phyloP scores from a whole-genome alignment of 2,329 filamentous ascomycete species.

The Lasiodiplodia theobromae region DNA sequence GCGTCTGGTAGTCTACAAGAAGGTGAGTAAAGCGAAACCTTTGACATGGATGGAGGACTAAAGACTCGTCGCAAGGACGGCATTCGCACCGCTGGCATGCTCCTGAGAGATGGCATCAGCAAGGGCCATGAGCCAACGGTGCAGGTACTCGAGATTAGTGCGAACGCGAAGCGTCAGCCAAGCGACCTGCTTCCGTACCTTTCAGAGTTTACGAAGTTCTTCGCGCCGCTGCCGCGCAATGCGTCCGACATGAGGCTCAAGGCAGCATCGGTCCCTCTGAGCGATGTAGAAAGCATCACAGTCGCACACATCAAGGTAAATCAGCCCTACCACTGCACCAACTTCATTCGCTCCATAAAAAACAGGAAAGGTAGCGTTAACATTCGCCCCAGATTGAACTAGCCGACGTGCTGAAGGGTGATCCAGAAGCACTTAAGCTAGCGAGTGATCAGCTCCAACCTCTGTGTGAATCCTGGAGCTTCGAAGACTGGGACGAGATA shows the following conservation, averaged over 20 bases:
- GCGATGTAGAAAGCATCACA: slow-evolving; percentile 85
- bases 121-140: slow-evolving; percentile 72
- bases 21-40: slow-evolving; percentile 45
- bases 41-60: neutral
- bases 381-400: slow-evolving; percentile 45
- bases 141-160: slow-evolving; percentile 79
- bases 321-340: slow-evolving; percentile 51
- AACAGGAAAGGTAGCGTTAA: slow-evolving; percentile 56
- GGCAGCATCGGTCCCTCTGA: slow-evolving; percentile 72
- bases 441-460: slow-evolving; percentile 74
- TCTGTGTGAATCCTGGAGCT: slow-evolving; percentile 76
- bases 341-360: slow-evolving; percentile 47
- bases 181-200: slow-evolving; percentile 90
- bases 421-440: slow-evolving; percentile 59
- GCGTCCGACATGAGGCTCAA: slow-evolving; percentile 73
- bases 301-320: slow-evolving; percentile 65
- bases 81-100: slow-evolving; percentile 79
- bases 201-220: slow-evolving; percentile 70
- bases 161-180: slow-evolving; percentile 73
- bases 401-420: slow-evolving; percentile 47
- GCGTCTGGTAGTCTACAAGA: slow-evolving; percentile 82
- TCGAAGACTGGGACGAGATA: slow-evolving; percentile 80
- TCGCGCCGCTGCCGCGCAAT: slow-evolving; percentile 71
- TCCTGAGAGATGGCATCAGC: slow-evolving; percentile 77
- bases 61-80: slow-evolving; percentile 64